Conservation (phyloP, 2,329 filamentous ascomycete genomes). For the Exophiala sp. region DNA sequence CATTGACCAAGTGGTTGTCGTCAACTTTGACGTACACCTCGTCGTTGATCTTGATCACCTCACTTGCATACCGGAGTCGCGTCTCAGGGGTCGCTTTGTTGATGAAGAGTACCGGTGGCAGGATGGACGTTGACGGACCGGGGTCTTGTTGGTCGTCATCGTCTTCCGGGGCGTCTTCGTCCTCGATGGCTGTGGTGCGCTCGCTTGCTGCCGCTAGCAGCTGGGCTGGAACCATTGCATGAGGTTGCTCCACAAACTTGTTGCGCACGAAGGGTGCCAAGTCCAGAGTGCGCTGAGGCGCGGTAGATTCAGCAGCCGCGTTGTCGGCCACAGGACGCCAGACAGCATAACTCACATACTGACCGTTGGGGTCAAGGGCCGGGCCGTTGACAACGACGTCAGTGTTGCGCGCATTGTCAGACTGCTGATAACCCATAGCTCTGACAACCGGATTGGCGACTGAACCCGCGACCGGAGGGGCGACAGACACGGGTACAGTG, state of each 20-base stretch:
- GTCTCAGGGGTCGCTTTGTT: conserved; percentile 3
- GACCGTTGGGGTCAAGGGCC: too few relatives aligned
- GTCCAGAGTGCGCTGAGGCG: too few relatives aligned
- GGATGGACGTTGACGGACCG: neutral
- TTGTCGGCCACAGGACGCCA: too few relatives aligned
- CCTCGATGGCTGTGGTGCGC: neutral
- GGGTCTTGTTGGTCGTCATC: neutral
- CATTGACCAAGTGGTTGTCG: conserved; percentile 4
- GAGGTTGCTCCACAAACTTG: neutral
- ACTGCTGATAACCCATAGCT: too few relatives aligned
- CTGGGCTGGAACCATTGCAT: neutral
- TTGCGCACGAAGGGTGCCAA: neutral
- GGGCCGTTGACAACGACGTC: too few relatives aligned
- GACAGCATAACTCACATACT: too few relatives aligned
- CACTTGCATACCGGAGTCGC: conserved; percentile 3
- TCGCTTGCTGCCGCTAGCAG: neutral
- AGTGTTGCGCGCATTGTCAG: too few relatives aligned
- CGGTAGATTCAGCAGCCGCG: too few relatives aligned
- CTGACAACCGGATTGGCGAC: too few relatives aligned
- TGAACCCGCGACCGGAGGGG: too few relatives aligned
- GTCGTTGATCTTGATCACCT: conserved; percentile 9
- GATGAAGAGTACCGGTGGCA: conserved; percentile 10
- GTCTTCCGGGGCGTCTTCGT: neutral
- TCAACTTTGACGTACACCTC: conserved; percentile 6
- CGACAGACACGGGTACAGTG: too few relatives aligned